Evolutionary conservation across 495 filamentous ascomycete species (phyloP), one percentile per base, ranked within the genome.

Genomic region (Daldinia loculata): DNA sequence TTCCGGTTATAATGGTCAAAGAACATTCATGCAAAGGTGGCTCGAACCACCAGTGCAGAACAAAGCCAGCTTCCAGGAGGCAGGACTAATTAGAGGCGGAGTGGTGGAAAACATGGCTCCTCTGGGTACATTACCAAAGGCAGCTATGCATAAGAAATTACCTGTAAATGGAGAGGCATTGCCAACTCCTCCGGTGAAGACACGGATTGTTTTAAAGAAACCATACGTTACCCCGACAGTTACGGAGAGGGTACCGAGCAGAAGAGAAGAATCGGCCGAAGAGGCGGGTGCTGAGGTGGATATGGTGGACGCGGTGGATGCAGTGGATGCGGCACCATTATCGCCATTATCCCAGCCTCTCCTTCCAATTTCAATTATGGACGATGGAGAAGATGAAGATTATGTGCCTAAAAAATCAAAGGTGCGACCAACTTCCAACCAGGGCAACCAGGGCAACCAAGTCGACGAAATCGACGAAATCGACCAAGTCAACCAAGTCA

Each of bases 41-140:
- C 78, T 85, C 50, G 93, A 96, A 79, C 93, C 93, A 3, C 83
- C 88, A 6, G 70, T 90, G 39, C 86, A 89, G 69, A 80, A 83
- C 29, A 89, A 91, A 67, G 86, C 93, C 2, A 92, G 90, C 68
- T 95, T 89, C 76, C 83, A 86, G 77, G 93, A 95, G 62, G 84
- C 83, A 17, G 89, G 84, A 66, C 81, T 88, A 70, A 80, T 88
- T 67, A 80, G 88, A 30, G 83, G 87, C 69, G 89, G 89, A 56
- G 89, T 92, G 5, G 78, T 91, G 11, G 88, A 88, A 76, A 85
- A 87, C 70, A 93, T 93, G 91, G 85, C 85, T 43, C 86, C 91
- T 29, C 79, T 93, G 4, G 91, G 91, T 39, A 84, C 84, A 27
- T 78, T 86, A 53, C 91, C 91, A 7, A 88, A 83, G 76, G 71